Evolutionary conservation across 441 rosid species (phyloP).

Genomic region (Hypseocharis bilobata): DNA sequence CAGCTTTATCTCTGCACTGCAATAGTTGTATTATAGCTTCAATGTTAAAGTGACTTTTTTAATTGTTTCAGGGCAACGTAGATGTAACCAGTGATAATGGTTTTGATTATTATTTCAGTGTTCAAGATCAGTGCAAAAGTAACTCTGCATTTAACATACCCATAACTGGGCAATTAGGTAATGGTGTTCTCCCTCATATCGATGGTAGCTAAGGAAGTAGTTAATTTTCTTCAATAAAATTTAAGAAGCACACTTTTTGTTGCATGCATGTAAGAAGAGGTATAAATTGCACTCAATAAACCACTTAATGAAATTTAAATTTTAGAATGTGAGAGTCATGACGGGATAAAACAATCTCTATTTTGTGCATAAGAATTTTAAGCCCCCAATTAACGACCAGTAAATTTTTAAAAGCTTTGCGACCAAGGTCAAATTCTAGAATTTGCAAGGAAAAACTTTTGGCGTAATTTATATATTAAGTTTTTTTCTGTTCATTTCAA

Average conservation of each 20-base stretch:
- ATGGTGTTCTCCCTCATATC: neutral
- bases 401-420: no score
- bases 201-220: neutral
- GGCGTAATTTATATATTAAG: no score
- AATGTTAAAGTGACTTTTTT: neutral
- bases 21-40: neutral
- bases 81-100: no score
- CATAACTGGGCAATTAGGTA: neutral
- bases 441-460: no score
- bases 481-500: no score
- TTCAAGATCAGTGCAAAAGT: slow-evolving; percentile 12
- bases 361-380: no score
- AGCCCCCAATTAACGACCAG: no score
- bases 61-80: neutral
- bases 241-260: neutral
- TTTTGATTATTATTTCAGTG: neutral
- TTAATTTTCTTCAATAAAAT: neutral
- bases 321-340: neutral
- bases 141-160: neutral
- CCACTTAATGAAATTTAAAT: no score
- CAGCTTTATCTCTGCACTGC: neutral
- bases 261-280: neutral
- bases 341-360: neutral
- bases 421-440: no score
- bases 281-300: neutral